Evolutionary conservation across 179 eudicot genomes (phyloP).

Genomic region (Vitellaria paradoxa): DNA sequence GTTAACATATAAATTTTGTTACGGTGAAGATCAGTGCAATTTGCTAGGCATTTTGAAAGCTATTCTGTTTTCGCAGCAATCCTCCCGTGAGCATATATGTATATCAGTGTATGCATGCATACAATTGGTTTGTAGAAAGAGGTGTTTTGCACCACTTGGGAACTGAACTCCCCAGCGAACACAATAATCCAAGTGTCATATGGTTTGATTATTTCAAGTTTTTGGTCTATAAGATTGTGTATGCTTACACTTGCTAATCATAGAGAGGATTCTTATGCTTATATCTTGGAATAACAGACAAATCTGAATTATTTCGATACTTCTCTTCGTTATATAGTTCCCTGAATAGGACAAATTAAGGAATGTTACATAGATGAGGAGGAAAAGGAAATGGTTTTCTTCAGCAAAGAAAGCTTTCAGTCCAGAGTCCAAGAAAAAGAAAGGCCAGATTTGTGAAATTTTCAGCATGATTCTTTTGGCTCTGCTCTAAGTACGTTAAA

Average conservation of each 20-base stretch:
- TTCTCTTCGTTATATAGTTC: neutral
- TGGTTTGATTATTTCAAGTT: neutral
- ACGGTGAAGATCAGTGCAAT: no score
- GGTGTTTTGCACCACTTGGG: conserved; percentile 3
- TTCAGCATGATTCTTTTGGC: neutral
- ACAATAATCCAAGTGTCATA: neutral
- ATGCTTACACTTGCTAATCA: no score
- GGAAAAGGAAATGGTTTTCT: conserved; percentile 72
- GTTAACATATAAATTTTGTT: no score
- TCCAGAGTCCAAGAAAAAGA: conserved; percentile 54
- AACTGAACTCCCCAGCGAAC: neutral
- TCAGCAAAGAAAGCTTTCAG: conserved; percentile 70
- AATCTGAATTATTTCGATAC: neutral
- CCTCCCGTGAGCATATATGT: no score
- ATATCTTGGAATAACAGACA: neutral
- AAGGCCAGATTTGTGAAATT: conserved; percentile 40
- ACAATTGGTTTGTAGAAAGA: no score
- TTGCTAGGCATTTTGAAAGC: no score
- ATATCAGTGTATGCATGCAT: no score
- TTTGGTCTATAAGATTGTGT: neutral
- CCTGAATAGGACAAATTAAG: conserved; percentile 4
- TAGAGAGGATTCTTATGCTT: no score
- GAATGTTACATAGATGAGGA: conserved; percentile 46
- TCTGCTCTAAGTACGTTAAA: neutral
- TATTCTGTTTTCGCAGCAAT: no score